Base-by-base conservation (phyloP, 2,329 filamentous ascomycete genomes). In the Colletotrichum chrysophilum region DNA sequence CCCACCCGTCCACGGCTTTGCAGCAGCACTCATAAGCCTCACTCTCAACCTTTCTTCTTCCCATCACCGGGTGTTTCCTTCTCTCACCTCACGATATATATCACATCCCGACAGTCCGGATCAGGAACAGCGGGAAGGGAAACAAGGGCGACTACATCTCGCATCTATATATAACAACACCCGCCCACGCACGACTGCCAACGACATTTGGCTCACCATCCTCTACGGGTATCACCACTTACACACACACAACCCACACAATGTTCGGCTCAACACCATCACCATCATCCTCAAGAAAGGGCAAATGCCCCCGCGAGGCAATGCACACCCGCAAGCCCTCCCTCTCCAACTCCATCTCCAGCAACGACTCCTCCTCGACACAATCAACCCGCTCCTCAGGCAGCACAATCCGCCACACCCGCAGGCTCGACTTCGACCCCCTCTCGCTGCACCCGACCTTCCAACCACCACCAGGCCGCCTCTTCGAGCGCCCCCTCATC, bases 301-400 rank as follows among this genome's bases (percentile, higher is more conserved):
- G 34, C 34, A 65, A 52, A 24, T 52, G 74, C 26, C 74, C 55
- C 34, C 71, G 71, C 56, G 70, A 77, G 26, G 61, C 68, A 32
- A 66, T 78, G 26, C 76, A 77, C 73, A 71, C 71, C 52, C 70
- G 77, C 69, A 77, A 78, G 36, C 76, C 77, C 12, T 77, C 76
- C 58, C 76, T 77, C 48, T 67, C 67, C 66, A 66, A 76, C 76
- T 78, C 77, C 13, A 68, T 78, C 70, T 78, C 76, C 28, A 78
- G 77, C 71, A 72, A 66, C 36, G 68, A 72, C 28, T 78, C 77
- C 18, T 74, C 70, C 9, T 77, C 76, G 16, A 78, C 77, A 48
- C 69, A 58, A 21, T 75, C 77, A 52, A 74, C 66, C 48, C 48
- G 70, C n/a, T 73, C 72, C 12, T 73, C 76, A 7, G 71, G 36